These are phyloP conservation scores for Pestalotiopsis sp. DNA, from an alignment of 2,329 filamentous ascomycete genomes.

Conservation along the genomic window DNA sequence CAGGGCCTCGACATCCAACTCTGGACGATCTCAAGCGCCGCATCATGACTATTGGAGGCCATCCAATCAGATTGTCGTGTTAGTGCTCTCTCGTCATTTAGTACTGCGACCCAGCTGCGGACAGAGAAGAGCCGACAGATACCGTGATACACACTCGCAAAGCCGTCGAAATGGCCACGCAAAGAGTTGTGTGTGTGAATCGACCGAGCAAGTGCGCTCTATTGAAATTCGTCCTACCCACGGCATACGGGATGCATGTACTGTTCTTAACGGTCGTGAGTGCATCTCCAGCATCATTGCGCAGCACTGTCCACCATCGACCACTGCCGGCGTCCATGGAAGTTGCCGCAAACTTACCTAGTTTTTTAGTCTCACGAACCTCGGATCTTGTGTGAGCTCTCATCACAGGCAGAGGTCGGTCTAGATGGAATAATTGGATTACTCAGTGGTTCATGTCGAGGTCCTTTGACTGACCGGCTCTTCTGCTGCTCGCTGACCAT, in stretches of 20 bases:
- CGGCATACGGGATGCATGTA: neutral
- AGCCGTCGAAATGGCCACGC: neutral
- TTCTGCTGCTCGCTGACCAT: neutral
- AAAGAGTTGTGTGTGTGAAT: too few relatives aligned
- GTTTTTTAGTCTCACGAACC: neutral
- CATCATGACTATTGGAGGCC: conserved; percentile 18
- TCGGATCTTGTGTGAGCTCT: neutral
- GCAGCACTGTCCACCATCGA: neutral
- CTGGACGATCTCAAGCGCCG: conserved; percentile 12
- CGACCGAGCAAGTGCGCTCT: neutral
- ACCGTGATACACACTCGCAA: neutral
- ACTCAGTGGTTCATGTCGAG: neutral
- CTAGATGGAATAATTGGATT: neutral
- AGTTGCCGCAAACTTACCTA: neutral
- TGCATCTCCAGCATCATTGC: neutral
- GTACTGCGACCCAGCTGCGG: conserved; percentile 11
- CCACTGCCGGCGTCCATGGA: neutral
- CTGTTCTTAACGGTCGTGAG: neutral
- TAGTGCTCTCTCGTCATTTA: conserved; percentile 4
- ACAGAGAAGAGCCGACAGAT: neutral
- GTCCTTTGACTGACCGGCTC: too few relatives aligned
- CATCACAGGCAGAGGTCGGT: neutral
- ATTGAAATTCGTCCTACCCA: neutral
- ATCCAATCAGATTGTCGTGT: conserved; percentile 8
- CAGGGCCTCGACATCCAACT: neutral